Base-by-base conservation (phyloP, 2,329 filamentous ascomycete species). In the Neoscytalidium dimidiatum region DNA sequence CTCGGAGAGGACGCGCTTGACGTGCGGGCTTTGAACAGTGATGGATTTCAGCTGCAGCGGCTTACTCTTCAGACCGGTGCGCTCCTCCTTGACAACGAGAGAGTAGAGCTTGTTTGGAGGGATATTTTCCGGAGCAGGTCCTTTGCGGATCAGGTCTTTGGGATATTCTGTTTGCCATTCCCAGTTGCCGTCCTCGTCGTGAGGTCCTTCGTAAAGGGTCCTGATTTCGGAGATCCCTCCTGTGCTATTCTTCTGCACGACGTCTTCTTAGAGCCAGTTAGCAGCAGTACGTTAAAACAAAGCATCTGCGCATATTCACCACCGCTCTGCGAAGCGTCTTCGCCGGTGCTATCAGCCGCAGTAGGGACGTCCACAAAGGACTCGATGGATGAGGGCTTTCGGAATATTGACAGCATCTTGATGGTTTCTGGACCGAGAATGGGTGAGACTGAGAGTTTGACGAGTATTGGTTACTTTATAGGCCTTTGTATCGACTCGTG, bases 311-410 rank as follows among this genome's bases (percentile, higher is more conserved):
- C n/a, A n/a, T n/a, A n/a, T n/a, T n/a, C 31, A 33, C 48, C 7
- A 9, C 13, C 2, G n/a, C 19, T 9, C 3, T 9, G 6, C 17
- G 14, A 2, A 13, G 19, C 9, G 7, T 3, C 1, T 4, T 46
- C 43, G 19, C 4, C 19, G 43, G 9, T 14, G 7, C 9, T 19
- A 21, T 44, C 44, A 80, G 38, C 4, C 13, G n/a, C 21, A 2
- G 2, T 2, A 19, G 43, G 4, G 19, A 46, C 19, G 9, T 46
- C 43, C 4, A 46, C 43, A 11, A 46, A 46, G n/a, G 43, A 46
- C 43, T 26, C 43, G 43, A 8, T 23, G 43, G 43, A 46, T 11
- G 38, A 41, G 7, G 43, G 43, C 3, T 4, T 26, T n/a, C n/a
- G 21, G 43, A 46, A 46, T 11, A 46, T 26, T n/a, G 43, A 13